Base-by-base conservation (phyloP, 768 basidiomycete genomes). In the Pleurotus tuoliensis region DNA sequence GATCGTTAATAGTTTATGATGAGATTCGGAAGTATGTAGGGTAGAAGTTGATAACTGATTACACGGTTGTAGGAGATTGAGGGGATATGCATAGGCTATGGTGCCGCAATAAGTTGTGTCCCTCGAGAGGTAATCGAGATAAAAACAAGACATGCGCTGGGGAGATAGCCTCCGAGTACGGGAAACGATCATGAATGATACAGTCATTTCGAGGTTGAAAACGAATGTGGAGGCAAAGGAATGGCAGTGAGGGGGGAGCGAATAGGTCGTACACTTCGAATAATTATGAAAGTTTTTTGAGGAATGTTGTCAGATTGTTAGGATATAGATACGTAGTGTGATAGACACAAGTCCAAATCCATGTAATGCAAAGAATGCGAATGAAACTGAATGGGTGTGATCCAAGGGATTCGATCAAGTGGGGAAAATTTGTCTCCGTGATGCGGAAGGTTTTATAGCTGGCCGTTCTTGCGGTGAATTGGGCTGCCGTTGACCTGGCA, bases 321-420 rank as follows among this genome's bases (percentile, higher is more conserved):
- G 38, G 51, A 38, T 53, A 53, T 53, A 53, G 51, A 53, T 53
- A 53, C 41, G 41, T 40, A 53, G 25, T 53, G 39, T 41, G 51
- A 41, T 50, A 34, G 48, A 16, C 30, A 22, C 39, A 15, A 53
- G 51, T 53, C 51, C 51, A 41, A 52, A 53, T 53, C 51, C 51
- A 38, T 53, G 51, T 39, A 24, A 41, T 39, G 41, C 24, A 16
- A 53, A 53, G 41, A 53, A 53, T 53, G 49, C 49, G 11, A 52
- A 38, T 37, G 38, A 39, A 34, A 40, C 9, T 18, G 18, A 53
- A 47, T 20, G 13, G 18, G 15, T 47, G 13, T 25, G 15, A 20
- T 16, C 22, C 46, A 47, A 18, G 24, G 24, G n/a, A 16, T 25
- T 25, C 46, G 15, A 20, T 47, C 46, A 47, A 34, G 16, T 47